Evolutionary conservation across 2,329 filamentous ascomycete genomes (phyloP), one percentile per base, ranked within the genome.

Genomic region (Alternaria alternata): DNA sequence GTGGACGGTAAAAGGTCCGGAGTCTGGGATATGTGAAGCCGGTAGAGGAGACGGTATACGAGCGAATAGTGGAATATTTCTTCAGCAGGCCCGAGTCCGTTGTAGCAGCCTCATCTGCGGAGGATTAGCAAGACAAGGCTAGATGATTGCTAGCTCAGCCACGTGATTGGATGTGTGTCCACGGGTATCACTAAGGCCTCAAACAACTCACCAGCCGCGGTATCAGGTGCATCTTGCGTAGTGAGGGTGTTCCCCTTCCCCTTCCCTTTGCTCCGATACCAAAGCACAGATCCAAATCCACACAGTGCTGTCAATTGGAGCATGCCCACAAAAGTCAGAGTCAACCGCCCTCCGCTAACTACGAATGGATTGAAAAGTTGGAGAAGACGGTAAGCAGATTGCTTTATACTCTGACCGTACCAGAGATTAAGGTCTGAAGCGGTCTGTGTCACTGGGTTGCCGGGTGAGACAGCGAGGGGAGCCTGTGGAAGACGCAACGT

Each of bases 1-100:
- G 95, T 55, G 87, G 87, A 57, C 90, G 87, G 79, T 91, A 94
- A 78, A 98, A 97, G 43, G 94, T 89, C 57, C 94, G 88, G 64
- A 98, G 85, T 32, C 85, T 86, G 2, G 88, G 86, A 75, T 97
- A 98, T 8, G 86, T 89, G 65, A 89, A 83, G 38, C 84, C 80
- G 49, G 79, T 89, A 28, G 79, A 80, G 16, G 83, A 84, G 3
- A 93, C 94, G n/a, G 85, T 88, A 77, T 93, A 96, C 5, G 88
- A 85, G 71, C 86, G 86, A 68, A 90, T 84, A 39, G 86, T 84
- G 14, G 92, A 93, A 77, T 94, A 86, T 69, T 93, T 91, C 76
- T 85, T 90, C 61, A 98, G 84, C 12, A 97, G 84, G n/a, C 88
- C 85, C 30, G 94, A 93, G 72, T 97, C 93, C 24, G 87, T 89